A percentile compares a stretch with the other conserved stretches of the same genome.
These are phyloP conservation scores for Hypsizygus marmoreus DNA, from an alignment of 768 basidiomycete genomes.

Conservation along the genomic window DNA sequence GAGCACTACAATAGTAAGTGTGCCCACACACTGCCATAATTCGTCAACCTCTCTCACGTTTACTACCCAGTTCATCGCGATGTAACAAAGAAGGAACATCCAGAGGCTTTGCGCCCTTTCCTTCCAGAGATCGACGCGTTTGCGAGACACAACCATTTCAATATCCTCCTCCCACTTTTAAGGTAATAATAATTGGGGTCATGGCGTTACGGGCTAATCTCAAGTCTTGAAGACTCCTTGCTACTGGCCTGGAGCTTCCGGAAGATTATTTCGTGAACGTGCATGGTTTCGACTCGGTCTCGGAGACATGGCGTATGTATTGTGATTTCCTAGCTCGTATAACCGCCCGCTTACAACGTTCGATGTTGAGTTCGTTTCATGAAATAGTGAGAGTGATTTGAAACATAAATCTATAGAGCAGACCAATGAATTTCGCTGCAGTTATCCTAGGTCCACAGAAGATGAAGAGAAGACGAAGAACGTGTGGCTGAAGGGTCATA, in stretches of 20 bases:
- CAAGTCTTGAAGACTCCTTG: slow-evolving; percentile 24
- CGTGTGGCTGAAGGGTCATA: slow-evolving; percentile 52
- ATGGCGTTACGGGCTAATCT: not conserved
- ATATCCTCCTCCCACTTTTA: slow-evolving; percentile 36
- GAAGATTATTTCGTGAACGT: slow-evolving; percentile 43
- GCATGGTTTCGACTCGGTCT: slow-evolving; percentile 35
- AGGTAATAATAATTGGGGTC: slow-evolving; percentile 28
- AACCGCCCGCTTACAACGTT: too few species aligned
- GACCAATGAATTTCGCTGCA: slow-evolving; percentile 10
- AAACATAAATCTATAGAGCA: not conserved
- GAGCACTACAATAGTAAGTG: slow-evolving; percentile 61
- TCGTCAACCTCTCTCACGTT: not conserved
- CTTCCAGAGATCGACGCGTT: slow-evolving; percentile 35
- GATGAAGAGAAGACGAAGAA: slow-evolving; percentile 41
- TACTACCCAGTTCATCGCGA: slow-evolving; percentile 29
- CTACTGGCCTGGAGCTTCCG: slow-evolving; percentile 42
- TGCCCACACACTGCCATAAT: not conserved
- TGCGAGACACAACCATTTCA: slow-evolving; percentile 32
- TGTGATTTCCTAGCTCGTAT: not conserved
- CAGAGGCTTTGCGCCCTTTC: slow-evolving; percentile 34
- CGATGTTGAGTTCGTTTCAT: slow-evolving; percentile 37
- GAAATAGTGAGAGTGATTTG: slow-evolving; percentile 40
- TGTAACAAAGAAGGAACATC: slow-evolving; percentile 31
- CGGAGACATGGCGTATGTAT: slow-evolving; percentile 36
- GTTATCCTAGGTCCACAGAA: slow-evolving; percentile 40